Evolutionary conservation across 192 early-diverging fungal species (phyloP).

Genomic region (Podila minutissima): DNA sequence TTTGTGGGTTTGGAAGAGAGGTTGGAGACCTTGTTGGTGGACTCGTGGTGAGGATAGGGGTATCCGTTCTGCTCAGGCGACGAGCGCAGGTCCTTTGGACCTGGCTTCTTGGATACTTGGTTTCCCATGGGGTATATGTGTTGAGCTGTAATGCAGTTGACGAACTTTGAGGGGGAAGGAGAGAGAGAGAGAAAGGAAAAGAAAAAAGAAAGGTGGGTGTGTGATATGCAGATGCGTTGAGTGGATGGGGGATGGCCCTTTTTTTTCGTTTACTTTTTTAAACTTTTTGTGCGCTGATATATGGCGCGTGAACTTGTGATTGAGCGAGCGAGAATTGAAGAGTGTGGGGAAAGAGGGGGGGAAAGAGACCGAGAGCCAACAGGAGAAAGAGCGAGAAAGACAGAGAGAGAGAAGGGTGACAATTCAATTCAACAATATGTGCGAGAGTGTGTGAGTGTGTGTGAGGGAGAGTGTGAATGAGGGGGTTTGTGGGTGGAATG

Average conservation of each 20-base stretch:
- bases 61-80: constrained; percentile 2
- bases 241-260: not conserved
- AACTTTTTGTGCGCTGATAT: not conserved
- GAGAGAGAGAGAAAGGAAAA: not conserved
- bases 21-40: constrained; percentile 3
- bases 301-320: too few species aligned
- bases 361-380: too few species aligned
- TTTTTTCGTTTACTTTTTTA: not conserved
- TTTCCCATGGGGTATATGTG: not conserved
- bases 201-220: not conserved
- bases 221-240: not conserved
- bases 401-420: too few species aligned
- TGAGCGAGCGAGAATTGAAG: too few species aligned
- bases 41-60: not conserved
- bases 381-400: too few species aligned
- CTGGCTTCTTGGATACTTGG: not conserved
- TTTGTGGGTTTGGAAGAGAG: not conserved
- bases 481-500: too few species aligned
- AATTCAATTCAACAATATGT: too few species aligned
- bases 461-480: too few species aligned
- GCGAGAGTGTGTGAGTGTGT: too few species aligned
- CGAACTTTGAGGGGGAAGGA: not conserved
- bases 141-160: not conserved
- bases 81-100: not conserved
- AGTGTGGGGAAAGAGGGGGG: too few species aligned